phyloP scores from a whole-genome alignment of 1,284 basidiomycete genomes.

The Naganishia cerealis region DNA sequence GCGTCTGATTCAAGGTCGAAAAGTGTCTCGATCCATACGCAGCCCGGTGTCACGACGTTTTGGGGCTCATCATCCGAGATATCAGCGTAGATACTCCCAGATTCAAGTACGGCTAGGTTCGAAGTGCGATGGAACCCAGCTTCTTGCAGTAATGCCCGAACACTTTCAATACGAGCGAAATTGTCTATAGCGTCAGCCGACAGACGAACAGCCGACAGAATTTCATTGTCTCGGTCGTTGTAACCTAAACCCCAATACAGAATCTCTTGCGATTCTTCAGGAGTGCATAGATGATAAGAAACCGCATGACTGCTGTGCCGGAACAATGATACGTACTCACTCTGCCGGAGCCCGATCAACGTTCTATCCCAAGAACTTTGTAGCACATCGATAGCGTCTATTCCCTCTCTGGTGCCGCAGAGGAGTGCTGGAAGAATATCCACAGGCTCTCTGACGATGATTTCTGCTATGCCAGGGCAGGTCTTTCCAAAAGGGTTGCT shows the following conservation, averaged over 20 bases:
- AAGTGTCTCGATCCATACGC: conserved; percentile 5
- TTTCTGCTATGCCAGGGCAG: neutral
- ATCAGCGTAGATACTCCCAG: conserved; percentile 2
- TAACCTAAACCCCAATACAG: conserved; percentile 9
- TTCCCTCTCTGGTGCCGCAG: neutral
- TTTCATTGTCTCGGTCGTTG: conserved; percentile 7
- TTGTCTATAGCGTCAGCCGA: neutral
- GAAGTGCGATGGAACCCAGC: neutral
- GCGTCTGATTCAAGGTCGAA: neutral
- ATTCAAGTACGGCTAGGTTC: conserved; percentile 2
- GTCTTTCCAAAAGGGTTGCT: conserved; percentile 28
- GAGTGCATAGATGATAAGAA: neutral
- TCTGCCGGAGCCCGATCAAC: conserved; percentile 9
- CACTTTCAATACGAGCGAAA: neutral
- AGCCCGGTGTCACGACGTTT: neutral
- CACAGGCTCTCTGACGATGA: conserved; percentile 16
- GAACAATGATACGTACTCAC: neutral
- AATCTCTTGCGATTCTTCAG: neutral
- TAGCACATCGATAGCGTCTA: neutral
- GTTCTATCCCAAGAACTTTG: conserved; percentile 19
- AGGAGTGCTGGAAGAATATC: conserved; percentile 24
- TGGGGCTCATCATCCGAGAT: neutral
- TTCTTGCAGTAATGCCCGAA: neutral
- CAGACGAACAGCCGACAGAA: neutral
- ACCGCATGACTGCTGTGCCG: neutral